Base-by-base conservation (phyloP, 2,329 filamentous ascomycete genomes). In the Chaetomium globosum region DNA sequence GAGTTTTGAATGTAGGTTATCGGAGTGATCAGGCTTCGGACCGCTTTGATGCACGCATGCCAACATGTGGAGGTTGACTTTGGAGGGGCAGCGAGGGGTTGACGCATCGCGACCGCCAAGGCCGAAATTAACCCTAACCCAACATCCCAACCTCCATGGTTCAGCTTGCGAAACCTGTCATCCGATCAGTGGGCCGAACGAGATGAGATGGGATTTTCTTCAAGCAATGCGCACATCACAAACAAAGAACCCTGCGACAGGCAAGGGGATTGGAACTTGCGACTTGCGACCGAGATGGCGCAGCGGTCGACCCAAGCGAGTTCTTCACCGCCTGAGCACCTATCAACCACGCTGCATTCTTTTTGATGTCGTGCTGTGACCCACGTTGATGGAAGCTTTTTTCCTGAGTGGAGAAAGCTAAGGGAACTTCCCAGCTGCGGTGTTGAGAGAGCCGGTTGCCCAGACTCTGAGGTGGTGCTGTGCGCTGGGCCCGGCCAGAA, bases 1-100 rank as follows among this genome's bases (percentile, higher is more conserved):
- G 19, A 19, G 5, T 9, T 48, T 48, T 6, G 13, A 21, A 6
- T 7, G 43, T 21, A 21, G 16, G 6, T 39, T 39, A 4, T 16
- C 1, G 12, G 4, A 13, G 36, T 39, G 13, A 13, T 39, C 3
- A 39, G 16, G 13, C 19, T 13, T 8, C 43, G 43, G 2, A 48
- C 4, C 43, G 49, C 13, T 23, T 23, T 30, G 13, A 26, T 30
- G 49, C 4, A 13, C 19, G 49, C 26, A 28, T 13, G 10, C 31
- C 26, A 4, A 28, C 2, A 30, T 16, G 16, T 13, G 13, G 10
- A 16, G 23, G 49, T 39, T 21, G 12, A 36, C 4, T 31, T 54
- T 55, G 53, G 53, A 55, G 53, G 53, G 53, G 53, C 53, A 55
- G n/a, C 31, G 53, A 31, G 53, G 53, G 53, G 53, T 55, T 23